Percentiles rank a stretch among this genome's conserved stretches.
Evolutionary conservation across 1,284 basidiomycete genomes (phyloP).

Genomic region (Microbotryum violaceum): DNA sequence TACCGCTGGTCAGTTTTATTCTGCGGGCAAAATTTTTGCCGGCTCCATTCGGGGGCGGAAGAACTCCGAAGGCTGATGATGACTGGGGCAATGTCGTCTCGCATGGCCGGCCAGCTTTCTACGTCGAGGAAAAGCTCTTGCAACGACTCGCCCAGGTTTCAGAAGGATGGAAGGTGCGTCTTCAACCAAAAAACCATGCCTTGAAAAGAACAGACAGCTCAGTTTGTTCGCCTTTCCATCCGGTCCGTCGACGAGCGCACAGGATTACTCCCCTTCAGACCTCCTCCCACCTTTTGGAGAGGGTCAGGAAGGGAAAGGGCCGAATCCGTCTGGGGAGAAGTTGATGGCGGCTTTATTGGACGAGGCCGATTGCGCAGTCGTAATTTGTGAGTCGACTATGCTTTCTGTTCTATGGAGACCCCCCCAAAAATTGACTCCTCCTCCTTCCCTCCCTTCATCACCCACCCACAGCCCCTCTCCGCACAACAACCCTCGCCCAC

Average conservation of each 20-base stretch:
- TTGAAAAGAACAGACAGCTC: too few relatives aligned
- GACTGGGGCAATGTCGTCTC: too few relatives aligned
- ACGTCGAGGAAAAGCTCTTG: constrained; percentile 56
- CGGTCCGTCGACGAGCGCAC: not conserved
- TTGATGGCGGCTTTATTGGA: constrained; percentile 21
- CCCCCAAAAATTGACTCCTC: too few relatives aligned
- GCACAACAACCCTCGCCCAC: constrained; percentile 70
- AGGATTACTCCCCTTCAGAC: constrained; percentile 16
- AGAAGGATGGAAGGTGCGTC: constrained; percentile 15
- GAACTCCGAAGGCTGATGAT: too few relatives aligned
- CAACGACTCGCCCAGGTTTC: constrained; percentile 4
- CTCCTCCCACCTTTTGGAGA: constrained; percentile 11
- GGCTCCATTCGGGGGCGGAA: too few relatives aligned
- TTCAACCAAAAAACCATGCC: not conserved
- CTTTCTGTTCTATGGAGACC: too few relatives aligned
- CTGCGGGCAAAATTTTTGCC: too few relatives aligned
- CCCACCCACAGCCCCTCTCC: constrained; percentile 63
- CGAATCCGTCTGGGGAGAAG: constrained; percentile 11
- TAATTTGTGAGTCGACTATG: constrained; percentile 15
- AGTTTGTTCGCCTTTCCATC: too few relatives aligned
- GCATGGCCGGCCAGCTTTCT: constrained; percentile 46
- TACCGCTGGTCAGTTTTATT: constrained; percentile 51
- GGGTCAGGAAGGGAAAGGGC: not conserved
- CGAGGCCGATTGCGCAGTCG: constrained; percentile 20
- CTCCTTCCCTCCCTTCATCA: too few relatives aligned